phyloP scores from a whole-genome alignment of 2,329 filamentous ascomycete species.

The Phyllosticta capitalensis region DNA sequence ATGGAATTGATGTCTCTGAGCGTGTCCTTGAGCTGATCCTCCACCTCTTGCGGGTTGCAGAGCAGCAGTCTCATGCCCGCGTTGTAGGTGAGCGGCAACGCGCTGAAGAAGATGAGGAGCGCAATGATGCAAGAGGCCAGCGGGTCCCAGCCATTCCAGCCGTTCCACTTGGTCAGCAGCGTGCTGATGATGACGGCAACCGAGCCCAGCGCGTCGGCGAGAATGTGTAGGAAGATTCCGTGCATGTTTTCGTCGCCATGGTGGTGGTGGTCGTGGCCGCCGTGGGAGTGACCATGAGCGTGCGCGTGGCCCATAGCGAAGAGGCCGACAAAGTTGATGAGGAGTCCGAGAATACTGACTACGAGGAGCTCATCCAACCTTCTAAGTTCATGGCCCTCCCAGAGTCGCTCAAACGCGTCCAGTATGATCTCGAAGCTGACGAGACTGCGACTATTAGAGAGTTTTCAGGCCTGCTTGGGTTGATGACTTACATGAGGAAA shows the following conservation, averaged over 20 bases:
- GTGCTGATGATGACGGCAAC: constrained; percentile 92
- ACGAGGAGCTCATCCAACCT: constrained; percentile 78
- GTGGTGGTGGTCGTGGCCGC: constrained; percentile 30
- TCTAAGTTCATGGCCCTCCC: constrained; percentile 74
- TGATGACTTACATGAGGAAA: constrained; percentile 63
- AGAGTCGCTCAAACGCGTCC: constrained; percentile 80
- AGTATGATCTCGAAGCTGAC: constrained; percentile 95
- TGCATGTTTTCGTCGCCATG: constrained; percentile 97
- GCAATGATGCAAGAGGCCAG: constrained; percentile 91
- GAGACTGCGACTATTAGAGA: constrained; percentile 45
- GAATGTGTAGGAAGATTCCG: constrained; percentile 89
- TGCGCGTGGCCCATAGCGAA: constrained; percentile 59
- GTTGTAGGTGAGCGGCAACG: constrained; percentile 75
- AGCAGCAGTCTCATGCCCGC: constrained; percentile 76
- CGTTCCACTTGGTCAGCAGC: constrained; percentile 72
- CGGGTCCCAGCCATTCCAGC: constrained; percentile 92
- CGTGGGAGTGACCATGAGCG: constrained; percentile 47
- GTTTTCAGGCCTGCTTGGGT: constrained; percentile 7
- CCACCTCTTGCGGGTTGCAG: constrained; percentile 71
- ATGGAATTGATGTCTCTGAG: constrained; percentile 74
- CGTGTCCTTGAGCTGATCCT: constrained; percentile 80
- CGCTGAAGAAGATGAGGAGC: constrained; percentile 83
- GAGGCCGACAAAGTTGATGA: constrained; percentile 89
- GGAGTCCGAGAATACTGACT: constrained; percentile 75
- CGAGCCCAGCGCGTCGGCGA: constrained; percentile 90